phyloP scores from a whole-genome alignment of 495 filamentous ascomycete genomes.

The Hamigera avellanea region DNA sequence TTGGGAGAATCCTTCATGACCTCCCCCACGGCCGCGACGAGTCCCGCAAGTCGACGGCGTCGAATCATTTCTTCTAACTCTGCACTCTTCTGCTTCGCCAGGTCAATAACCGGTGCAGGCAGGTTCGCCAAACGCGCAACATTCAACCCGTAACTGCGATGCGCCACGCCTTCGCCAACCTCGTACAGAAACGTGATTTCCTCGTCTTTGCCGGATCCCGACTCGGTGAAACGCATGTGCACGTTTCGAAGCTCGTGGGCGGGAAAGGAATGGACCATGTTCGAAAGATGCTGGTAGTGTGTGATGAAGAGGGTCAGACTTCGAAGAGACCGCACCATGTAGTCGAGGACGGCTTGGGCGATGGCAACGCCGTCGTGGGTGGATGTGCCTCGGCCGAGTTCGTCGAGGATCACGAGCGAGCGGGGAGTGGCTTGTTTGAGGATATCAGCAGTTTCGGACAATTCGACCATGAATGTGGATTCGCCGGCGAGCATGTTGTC shows the following conservation, averaged over 20 bases:
- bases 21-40: constrained; percentile 25
- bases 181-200: constrained; percentile 77
- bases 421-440: constrained; percentile 74
- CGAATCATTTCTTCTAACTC: constrained; percentile 69
- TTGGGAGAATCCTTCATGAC: constrained; percentile 24
- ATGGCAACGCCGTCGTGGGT: constrained; percentile 97
- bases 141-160: constrained; percentile 88
- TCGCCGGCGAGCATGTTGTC: constrained; percentile 96
- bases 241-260: constrained; percentile 56
- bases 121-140: constrained; percentile 82
- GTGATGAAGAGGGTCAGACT: constrained; percentile 91
- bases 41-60: constrained; percentile 39
- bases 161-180: constrained; percentile 78
- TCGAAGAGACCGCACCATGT: constrained; percentile 60
- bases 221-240: constrained; percentile 72
- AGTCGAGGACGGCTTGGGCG: constrained; percentile 78
- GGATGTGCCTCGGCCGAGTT: constrained; percentile 82
- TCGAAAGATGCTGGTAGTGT: constrained; percentile 81
- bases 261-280: constrained; percentile 54
- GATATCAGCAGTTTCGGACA: constrained; percentile 84
- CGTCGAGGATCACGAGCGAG: constrained; percentile 84
- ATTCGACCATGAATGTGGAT: constrained; percentile 95
- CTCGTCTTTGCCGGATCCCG: constrained; percentile 21
- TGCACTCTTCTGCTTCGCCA: constrained; percentile 65
- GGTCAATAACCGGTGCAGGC: constrained; percentile 60